A percentile compares a stretch with the other conserved stretches of the same genome.
These are phyloP conservation scores for Ziziphus jujuba DNA, from an alignment of 306 rosid species.

Conservation along the genomic window DNA sequence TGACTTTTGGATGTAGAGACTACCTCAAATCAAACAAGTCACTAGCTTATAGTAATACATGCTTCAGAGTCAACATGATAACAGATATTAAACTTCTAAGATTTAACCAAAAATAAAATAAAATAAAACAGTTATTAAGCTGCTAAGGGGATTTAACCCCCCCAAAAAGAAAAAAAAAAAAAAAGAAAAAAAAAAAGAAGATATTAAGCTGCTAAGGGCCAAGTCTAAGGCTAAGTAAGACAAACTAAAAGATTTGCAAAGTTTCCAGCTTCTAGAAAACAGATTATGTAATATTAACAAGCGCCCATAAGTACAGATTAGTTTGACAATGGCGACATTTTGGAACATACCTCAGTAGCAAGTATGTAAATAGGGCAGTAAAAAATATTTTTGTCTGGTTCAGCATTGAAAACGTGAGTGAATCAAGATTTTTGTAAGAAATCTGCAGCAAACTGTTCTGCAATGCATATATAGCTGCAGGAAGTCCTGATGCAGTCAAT, in stretches of 20 bases:
- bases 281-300: not conserved
- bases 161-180: too few relatives aligned
- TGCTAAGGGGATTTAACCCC: too few relatives aligned
- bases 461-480: slow-evolving; percentile 91
- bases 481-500: slow-evolving; percentile 91
- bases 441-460: slow-evolving; percentile 97
- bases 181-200: too few relatives aligned
- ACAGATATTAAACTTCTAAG: not conserved
- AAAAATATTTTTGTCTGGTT: slow-evolving; percentile 93
- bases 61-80: not conserved
- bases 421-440: slow-evolving; percentile 92
- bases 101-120: too few relatives aligned
- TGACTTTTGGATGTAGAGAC: too few relatives aligned
- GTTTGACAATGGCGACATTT: not conserved
- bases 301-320: not conserved
- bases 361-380: slow-evolving; percentile 82
- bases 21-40: not conserved
- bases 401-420: slow-evolving; percentile 92
- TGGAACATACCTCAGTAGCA: slow-evolving; percentile 69
- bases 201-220: too few relatives aligned
- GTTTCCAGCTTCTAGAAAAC: not conserved
- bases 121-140: too few relatives aligned
- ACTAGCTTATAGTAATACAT: not conserved
- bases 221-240: too few relatives aligned
- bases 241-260: not conserved